These are phyloP conservation scores for Protomyces gravidus DNA, from an alignment of 1,139 yeast genomes.

Conservation along the genomic window DNA sequence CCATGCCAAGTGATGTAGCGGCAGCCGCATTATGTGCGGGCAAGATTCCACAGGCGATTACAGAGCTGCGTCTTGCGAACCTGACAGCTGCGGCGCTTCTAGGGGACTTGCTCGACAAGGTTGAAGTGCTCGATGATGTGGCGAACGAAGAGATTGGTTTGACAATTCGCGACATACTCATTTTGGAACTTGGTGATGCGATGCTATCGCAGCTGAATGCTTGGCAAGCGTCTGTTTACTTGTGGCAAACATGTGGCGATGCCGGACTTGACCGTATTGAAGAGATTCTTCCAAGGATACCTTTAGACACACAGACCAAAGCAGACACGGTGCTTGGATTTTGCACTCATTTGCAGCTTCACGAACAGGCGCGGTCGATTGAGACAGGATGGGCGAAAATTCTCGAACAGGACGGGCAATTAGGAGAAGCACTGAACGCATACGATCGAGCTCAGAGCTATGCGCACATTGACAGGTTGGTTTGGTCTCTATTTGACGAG, in stretches of 20 bases:
- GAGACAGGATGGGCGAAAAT: slow-evolving; percentile 27
- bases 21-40: slow-evolving; percentile 59
- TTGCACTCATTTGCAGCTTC: slow-evolving; percentile 25
- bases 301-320: background rate
- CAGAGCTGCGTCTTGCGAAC: slow-evolving; percentile 57
- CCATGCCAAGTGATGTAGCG: slow-evolving; percentile 53
- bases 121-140: slow-evolving; percentile 55
- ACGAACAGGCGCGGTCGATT: slow-evolving; percentile 17
- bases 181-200: slow-evolving; percentile 25
- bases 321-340: slow-evolving; percentile 12
- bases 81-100: slow-evolving; percentile 63
- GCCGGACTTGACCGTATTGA: slow-evolving; percentile 27
- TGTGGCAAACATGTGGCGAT: slow-evolving; percentile 28
- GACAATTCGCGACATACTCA: slow-evolving; percentile 7
- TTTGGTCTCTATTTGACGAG: slow-evolving; percentile 23
- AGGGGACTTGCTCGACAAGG: slow-evolving; percentile 48
- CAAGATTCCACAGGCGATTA: slow-evolving; percentile 46
- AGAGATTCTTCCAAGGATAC: slow-evolving; percentile 13
- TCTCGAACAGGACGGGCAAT: slow-evolving; percentile 8
- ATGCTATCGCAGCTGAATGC: slow-evolving; percentile 2
- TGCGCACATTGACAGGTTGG: slow-evolving; percentile 14
- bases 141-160: slow-evolving; percentile 1
- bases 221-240: slow-evolving; percentile 26
- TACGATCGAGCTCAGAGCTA: slow-evolving; percentile 25
- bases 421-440: slow-evolving; percentile 14